These are phyloP conservation scores for Suhomyces sp. DNA, from an alignment of 805 yeast genomes.

Conservation along the genomic window DNA sequence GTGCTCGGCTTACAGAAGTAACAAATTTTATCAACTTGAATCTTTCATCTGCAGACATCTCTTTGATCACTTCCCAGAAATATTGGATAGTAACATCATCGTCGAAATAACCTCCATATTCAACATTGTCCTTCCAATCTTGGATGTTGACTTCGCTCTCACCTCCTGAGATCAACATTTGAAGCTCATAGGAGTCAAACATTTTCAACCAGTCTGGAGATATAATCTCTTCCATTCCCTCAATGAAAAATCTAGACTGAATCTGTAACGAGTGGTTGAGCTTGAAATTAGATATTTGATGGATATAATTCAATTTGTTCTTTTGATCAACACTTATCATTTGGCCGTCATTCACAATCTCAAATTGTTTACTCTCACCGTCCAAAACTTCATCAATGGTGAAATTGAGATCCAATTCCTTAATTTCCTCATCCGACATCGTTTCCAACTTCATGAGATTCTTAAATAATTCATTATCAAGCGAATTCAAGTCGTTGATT, in stretches of 20 bases:
- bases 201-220: slow-evolving; percentile 74
- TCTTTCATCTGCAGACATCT: slow-evolving; percentile 62
- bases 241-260: slow-evolving; percentile 62
- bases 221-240: slow-evolving; percentile 70
- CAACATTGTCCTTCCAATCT: slow-evolving; percentile 65
- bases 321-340: slow-evolving; percentile 51
- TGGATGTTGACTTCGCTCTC: slow-evolving; percentile 68
- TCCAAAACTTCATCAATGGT: slow-evolving; percentile 54
- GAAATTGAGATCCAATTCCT: slow-evolving; percentile 62
- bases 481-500: slow-evolving; percentile 72
- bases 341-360: slow-evolving; percentile 61
- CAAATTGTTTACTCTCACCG: slow-evolving; percentile 43
- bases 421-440: slow-evolving; percentile 56
- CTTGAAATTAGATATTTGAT: slow-evolving; percentile 75
- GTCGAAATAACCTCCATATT: slow-evolving; percentile 60
- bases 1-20: slow-evolving; percentile 90
- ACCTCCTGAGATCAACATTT: slow-evolving; percentile 70
- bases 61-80: slow-evolving; percentile 77
- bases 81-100: slow-evolving; percentile 57
- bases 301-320: slow-evolving; percentile 72
- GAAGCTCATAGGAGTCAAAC: slow-evolving; percentile 84
- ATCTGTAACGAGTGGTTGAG: slow-evolving; percentile 60
- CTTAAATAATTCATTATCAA: slow-evolving; percentile 66
- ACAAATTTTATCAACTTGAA: slow-evolving; percentile 77
- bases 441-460: slow-evolving; percentile 62